These are phyloP conservation scores for Xylariaceae sp. DNA, from an alignment of 2,329 filamentous ascomycete species.

Conservation along the genomic window DNA sequence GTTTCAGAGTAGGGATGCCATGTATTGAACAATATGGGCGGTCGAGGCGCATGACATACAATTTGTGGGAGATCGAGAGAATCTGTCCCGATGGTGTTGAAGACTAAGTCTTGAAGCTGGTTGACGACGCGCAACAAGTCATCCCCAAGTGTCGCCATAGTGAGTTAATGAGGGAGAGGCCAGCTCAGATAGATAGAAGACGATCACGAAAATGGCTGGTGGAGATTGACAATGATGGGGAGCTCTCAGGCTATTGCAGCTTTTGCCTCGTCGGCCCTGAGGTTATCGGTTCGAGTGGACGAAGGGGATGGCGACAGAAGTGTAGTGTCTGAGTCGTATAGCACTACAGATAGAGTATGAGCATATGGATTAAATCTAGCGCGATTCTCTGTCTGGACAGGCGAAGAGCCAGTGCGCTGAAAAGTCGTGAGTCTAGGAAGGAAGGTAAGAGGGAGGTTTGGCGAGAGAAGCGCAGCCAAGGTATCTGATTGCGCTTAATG, in stretches of 20 bases:
- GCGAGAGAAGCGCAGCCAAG: conserved; percentile 12
- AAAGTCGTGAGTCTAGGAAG: conserved; percentile 5
- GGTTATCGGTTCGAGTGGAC: conserved; percentile 2
- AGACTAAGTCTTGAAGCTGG: conserved; percentile 97
- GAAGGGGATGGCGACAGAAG: not conserved
- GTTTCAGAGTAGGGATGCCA: not conserved
- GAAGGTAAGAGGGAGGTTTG: conserved; percentile 12
- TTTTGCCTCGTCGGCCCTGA: conserved; percentile 3
- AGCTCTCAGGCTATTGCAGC: conserved; percentile 12
- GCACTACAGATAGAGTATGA: conserved; percentile 1
- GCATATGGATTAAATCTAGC: conserved; percentile 9
- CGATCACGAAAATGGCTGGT: not conserved
- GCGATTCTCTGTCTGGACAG: not conserved
- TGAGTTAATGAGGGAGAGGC: conserved; percentile 23
- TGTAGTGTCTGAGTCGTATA: conserved; percentile 5
- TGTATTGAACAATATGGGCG: conserved; percentile 15
- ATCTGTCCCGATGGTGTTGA: conserved; percentile 99
- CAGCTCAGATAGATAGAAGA: not conserved
- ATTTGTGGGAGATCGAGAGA: conserved; percentile 97
- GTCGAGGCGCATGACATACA: conserved; percentile 61
- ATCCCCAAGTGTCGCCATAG: conserved; percentile 93
- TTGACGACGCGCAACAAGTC: conserved; percentile 95
- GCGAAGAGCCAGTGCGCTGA: not conserved
- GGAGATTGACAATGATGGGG: conserved; percentile 11
- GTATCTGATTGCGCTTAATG: conserved; percentile 24